Evolutionary conservation across 495 filamentous ascomycete species (phyloP).

Genomic region (Neurospora sp.): DNA sequence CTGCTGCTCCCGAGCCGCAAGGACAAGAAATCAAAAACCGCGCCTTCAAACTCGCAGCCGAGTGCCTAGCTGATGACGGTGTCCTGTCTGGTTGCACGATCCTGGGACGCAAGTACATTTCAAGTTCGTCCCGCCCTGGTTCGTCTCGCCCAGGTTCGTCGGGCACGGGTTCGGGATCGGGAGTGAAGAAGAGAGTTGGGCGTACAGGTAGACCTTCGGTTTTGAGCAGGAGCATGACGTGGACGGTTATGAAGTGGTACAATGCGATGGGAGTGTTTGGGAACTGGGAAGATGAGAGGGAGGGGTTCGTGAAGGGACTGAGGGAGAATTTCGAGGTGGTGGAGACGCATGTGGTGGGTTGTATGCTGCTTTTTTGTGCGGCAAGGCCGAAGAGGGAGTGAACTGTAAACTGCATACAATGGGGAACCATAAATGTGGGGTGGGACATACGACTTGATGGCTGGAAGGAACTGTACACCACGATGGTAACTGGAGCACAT

Average conservation of each 20-base stretch:
- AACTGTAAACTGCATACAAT: not conserved
- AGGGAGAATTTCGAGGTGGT: slow-evolving; percentile 21
- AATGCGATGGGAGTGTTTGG: slow-evolving; percentile 16
- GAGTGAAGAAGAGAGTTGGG: not conserved
- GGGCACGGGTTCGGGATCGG: not conserved
- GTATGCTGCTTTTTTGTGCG: not conserved
- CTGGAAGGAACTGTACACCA: not conserved
- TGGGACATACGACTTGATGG: not conserved
- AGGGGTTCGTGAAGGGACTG: slow-evolving; percentile 26
- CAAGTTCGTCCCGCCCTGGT: not conserved
- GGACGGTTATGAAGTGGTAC: slow-evolving; percentile 20
- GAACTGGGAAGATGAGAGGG: slow-evolving; percentile 16
- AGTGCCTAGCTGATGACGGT: slow-evolving; percentile 19
- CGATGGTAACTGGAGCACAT: not conserved
- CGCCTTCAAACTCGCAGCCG: slow-evolving; percentile 16
- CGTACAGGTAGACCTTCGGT: not conserved
- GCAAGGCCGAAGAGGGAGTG: not conserved
- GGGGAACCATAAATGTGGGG: not conserved
- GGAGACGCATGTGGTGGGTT: slow-evolving; percentile 17
- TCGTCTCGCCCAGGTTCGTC: slow-evolving; percentile 15
- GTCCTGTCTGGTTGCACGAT: slow-evolving; percentile 26
- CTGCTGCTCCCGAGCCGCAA: slow-evolving; percentile 9
- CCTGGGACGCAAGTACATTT: slow-evolving; percentile 11
- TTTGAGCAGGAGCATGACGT: slow-evolving; percentile 11
- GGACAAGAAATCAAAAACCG: slow-evolving; percentile 6